A percentile compares a stretch with the other conserved stretches of the same genome.
These are phyloP conservation scores for Lyophyllum decastes DNA, from an alignment of 768 basidiomycete species.

Conservation along the genomic window DNA sequence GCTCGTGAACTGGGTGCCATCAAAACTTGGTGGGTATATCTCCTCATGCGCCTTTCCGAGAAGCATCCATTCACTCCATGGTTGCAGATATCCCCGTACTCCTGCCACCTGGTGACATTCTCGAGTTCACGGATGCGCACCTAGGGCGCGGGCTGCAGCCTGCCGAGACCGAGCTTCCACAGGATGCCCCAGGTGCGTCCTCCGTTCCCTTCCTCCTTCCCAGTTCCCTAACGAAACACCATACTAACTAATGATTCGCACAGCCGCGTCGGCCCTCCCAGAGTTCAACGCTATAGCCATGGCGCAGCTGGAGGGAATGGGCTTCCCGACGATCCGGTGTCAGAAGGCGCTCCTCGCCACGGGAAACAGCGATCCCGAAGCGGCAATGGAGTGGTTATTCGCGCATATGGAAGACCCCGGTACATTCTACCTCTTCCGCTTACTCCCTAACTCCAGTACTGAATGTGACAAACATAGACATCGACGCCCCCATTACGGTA, in stretches of 20 bases:
- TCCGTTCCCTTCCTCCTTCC: no score
- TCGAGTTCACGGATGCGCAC: slow-evolving; percentile 62
- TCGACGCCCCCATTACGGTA: slow-evolving; percentile 71
- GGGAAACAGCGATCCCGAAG: slow-evolving; percentile 70
- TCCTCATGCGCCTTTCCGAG: background rate
- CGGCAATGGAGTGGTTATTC: slow-evolving; percentile 96
- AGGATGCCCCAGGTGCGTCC: slow-evolving; percentile 42
- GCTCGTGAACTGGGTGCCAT: slow-evolving; percentile 94
- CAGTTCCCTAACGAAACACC: background rate
- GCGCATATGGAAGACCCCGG: slow-evolving; percentile 93
- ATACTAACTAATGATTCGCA: no score
- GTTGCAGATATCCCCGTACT: slow-evolving; percentile 79
- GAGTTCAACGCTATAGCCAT: slow-evolving; percentile 77
- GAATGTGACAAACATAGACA: slow-evolving; percentile 52
- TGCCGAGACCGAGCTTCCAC: slow-evolving; percentile 69
- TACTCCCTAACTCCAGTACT: background rate
- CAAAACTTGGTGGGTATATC: slow-evolving; percentile 74
- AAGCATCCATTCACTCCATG: background rate
- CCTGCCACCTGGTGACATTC: slow-evolving; percentile 56
- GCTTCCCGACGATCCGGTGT: slow-evolving; percentile 84
- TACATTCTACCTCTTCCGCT: slow-evolving; percentile 28
- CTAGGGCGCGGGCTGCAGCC: slow-evolving; percentile 71
- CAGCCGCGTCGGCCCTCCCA: slow-evolving; percentile 40
- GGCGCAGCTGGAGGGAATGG: slow-evolving; percentile 83
- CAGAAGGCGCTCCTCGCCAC: slow-evolving; percentile 92